phyloP scores from a whole-genome alignment of 2,329 filamentous ascomycete genomes.

The Didymella arachidicola region DNA sequence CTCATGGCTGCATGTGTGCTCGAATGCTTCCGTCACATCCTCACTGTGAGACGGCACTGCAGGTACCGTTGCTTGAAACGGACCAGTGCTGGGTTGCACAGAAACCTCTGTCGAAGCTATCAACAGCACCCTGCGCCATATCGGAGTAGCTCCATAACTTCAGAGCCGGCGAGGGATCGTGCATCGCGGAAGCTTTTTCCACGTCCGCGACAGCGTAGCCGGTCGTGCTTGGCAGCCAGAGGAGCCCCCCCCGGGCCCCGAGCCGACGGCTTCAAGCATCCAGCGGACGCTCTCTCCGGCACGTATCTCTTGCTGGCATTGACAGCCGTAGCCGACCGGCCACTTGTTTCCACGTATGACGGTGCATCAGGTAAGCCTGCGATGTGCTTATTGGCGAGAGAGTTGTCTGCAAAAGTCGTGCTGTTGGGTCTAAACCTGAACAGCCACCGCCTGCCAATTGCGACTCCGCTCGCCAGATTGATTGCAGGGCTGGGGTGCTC shows the following conservation, averaged over 20 bases:
- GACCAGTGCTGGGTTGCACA: background rate
- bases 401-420: constrained; percentile 4
- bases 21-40: constrained; percentile 3
- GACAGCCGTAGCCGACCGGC: constrained; percentile 10
- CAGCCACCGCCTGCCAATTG: constrained; percentile 14
- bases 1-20: constrained; percentile 9
- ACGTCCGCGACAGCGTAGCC: constrained; percentile 26
- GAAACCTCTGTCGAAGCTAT: background rate
- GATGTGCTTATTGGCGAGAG: constrained; percentile 17
- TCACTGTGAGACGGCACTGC: constrained; percentile 14
- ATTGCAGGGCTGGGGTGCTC: constrained; percentile 15
- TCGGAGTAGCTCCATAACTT: background rate
- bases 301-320: constrained; percentile 11
- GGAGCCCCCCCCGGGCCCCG: constrained; percentile 22
- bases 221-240: constrained; percentile 20
- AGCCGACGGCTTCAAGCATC: constrained; percentile 29
- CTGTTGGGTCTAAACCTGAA: constrained; percentile 17
- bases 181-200: constrained; percentile 26
- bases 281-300: constrained; percentile 23
- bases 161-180: constrained; percentile 8
- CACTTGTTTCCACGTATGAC: constrained; percentile 24
- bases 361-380: constrained; percentile 14
- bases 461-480: constrained; percentile 18
- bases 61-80: constrained; percentile 6
- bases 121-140: constrained; percentile 5